Percentiles rank a stretch among this genome's conserved stretches.
Conservation (phyloP, 805 yeast genomes). For the Myxozyma lipomycoides region DNA sequence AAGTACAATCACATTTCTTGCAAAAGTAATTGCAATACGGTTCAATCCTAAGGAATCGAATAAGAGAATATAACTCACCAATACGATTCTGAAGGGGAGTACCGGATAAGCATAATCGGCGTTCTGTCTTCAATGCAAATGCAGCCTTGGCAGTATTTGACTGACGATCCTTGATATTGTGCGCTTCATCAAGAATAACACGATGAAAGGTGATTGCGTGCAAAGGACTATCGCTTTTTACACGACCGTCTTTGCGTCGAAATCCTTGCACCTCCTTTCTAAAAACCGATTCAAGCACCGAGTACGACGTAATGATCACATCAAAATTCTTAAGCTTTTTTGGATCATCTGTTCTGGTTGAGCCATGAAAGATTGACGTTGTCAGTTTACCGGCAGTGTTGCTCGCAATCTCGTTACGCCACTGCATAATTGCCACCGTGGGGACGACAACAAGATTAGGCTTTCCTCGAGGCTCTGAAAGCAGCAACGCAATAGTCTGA, state of each 20-base stretch:
- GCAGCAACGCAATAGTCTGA: conserved; percentile 85
- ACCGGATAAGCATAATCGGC: conserved; percentile 90
- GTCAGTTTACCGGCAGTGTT: conserved; percentile 71
- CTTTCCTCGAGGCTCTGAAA: conserved; percentile 48
- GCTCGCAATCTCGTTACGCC: conserved; percentile 87
- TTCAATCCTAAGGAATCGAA: conserved; percentile 73
- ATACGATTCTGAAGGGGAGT: conserved; percentile 95
- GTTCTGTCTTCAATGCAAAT: conserved; percentile 61
- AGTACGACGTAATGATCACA: conserved; percentile 78
- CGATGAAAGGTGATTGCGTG: conserved; percentile 76
- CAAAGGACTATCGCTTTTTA: conserved; percentile 69
- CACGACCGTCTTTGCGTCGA: conserved; percentile 61
- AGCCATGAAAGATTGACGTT: conserved; percentile 80
- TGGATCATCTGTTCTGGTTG: conserved; percentile 58
- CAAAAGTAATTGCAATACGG: conserved; percentile 91
- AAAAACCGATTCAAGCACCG: conserved; percentile 79
- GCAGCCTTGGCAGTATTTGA: conserved; percentile 94
- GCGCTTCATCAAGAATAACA: conserved; percentile 93
- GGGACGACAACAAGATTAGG: conserved; percentile 95
- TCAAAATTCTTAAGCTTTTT: conserved; percentile 60
- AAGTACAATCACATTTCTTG: conserved; percentile 83
- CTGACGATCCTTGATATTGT: conserved; percentile 91
- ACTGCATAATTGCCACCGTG: conserved; percentile 96
- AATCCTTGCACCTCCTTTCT: conserved; percentile 83
- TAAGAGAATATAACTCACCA: conserved; percentile 91